Evolutionary conservation across 1,284 basidiomycete genomes (phyloP).

Genomic region (Coniophora puteana): DNA sequence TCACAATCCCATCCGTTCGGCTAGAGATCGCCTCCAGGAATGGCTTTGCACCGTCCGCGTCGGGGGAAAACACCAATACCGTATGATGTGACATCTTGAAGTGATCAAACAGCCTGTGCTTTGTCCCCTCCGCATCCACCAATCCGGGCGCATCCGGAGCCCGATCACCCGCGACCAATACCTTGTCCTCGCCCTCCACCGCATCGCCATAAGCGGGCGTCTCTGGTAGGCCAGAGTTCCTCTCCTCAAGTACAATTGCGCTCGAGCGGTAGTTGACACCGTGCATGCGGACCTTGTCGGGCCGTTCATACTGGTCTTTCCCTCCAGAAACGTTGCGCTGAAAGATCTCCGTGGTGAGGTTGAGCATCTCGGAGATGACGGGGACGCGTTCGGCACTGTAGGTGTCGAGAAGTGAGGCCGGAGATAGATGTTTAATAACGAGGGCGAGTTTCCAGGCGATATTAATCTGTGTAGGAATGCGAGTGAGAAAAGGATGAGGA

Average conservation of each 20-base stretch:
- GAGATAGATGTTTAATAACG: constrained; percentile 15
- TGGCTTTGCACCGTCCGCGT: constrained; percentile 1
- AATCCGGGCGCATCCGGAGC: constrained; percentile 17
- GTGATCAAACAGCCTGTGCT: constrained; percentile 9
- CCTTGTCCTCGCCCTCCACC: constrained; percentile 14
- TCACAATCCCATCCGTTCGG: background rate
- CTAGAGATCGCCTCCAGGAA: constrained; percentile 2
- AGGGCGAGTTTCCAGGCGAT: constrained; percentile 24
- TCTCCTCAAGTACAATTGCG: constrained; percentile 20
- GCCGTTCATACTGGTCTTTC: constrained; percentile 3
- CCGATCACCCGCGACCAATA: no score
- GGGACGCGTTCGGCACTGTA: constrained; percentile 25
- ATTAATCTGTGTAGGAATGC: constrained; percentile 11
- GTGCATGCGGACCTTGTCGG: constrained; percentile 13
- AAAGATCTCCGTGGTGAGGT: constrained; percentile 14
- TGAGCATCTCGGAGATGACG: constrained; percentile 26
- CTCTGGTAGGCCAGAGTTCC: background rate
- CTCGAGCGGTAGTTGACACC: constrained; percentile 21
- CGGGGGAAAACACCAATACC: constrained; percentile 8
- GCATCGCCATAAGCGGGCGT: constrained; percentile 1
- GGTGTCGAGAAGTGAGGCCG: constrained; percentile 19
- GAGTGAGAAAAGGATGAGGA: background rate
- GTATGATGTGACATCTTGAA: constrained; percentile 9
- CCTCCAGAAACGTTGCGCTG: constrained; percentile 4
- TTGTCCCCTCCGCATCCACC: background rate